Percentiles rank a stretch among this genome's conserved stretches.
Evolutionary conservation across 345 rosid species (phyloP).

Genomic region (Sisymbrium altissimum): DNA sequence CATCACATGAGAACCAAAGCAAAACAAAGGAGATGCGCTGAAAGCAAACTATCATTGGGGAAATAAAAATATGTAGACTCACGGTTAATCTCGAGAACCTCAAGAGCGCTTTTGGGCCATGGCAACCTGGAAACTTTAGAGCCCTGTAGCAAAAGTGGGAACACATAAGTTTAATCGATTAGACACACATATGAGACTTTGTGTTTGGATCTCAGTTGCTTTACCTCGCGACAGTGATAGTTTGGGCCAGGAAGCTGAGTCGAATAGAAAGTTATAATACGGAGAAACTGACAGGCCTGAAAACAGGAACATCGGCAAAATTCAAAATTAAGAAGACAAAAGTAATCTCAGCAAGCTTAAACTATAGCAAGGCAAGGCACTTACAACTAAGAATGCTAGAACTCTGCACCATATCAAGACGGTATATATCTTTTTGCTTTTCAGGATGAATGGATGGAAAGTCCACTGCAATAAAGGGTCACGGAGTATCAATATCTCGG

Average conservation of each 20-base stretch:
- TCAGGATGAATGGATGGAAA: conserved; percentile 91
- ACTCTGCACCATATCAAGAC: conserved; percentile 98
- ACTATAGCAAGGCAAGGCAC: conserved; percentile 28
- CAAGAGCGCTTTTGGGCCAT: conserved; percentile 59
- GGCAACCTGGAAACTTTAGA: conserved; percentile 82
- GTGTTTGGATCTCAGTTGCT: background rate
- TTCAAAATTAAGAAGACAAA: conserved; percentile 4
- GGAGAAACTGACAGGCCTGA: conserved; percentile 88
- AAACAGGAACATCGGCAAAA: conserved; percentile 4
- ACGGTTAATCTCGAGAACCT: conserved; percentile 80
- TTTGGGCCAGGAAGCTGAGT: conserved; percentile 99
- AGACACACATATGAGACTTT: background rate
- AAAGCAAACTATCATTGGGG: background rate
- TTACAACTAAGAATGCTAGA: conserved; percentile 90
- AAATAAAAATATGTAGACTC: conserved; percentile 20
- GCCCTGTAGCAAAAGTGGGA: conserved; percentile 48
- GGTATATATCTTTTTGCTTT: conserved; percentile 95
- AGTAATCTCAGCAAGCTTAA: background rate
- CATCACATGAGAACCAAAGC: conserved; percentile 11
- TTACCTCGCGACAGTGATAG: conserved; percentile 95
- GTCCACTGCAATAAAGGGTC: conserved; percentile 78
- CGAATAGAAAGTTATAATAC: conserved; percentile 84
- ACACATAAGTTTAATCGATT: background rate
- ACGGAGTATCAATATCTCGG: background rate
- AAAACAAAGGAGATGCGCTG: background rate